Evolutionary conservation across 345 rosid genomes (phyloP).

Genomic region (Arabidopsis thaliana): TAIR10.1 NC_003074.8:8870001-8870500

Average conservation of each 20-base stretch:
- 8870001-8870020: conserved; percentile 24
- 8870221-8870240: neutral
- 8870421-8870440: conserved; percentile 99
- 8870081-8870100: conserved; percentile 65
- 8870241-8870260: neutral
- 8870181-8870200: conserved; percentile 74
- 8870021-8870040: conserved; percentile 28
- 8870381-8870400: conserved; percentile 69
- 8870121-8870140: conserved; percentile 95
- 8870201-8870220: neutral
- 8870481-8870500: neutral
- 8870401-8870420: conserved; percentile 93
- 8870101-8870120: conserved; percentile 99
- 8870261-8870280: conserved; percentile 9
- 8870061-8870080: neutral
- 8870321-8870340: neutral
- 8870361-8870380: neutral
- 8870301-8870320: neutral
- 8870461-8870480: conserved; percentile 63
- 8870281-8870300: neutral
- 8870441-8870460: conserved; percentile 97
- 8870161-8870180: conserved; percentile 95
- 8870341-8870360: neutral
- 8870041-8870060: neutral
- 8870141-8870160: conserved; percentile 96